Conservation (phyloP, 371 early-diverging fungal species). For the Mortierella sp. region DNA sequence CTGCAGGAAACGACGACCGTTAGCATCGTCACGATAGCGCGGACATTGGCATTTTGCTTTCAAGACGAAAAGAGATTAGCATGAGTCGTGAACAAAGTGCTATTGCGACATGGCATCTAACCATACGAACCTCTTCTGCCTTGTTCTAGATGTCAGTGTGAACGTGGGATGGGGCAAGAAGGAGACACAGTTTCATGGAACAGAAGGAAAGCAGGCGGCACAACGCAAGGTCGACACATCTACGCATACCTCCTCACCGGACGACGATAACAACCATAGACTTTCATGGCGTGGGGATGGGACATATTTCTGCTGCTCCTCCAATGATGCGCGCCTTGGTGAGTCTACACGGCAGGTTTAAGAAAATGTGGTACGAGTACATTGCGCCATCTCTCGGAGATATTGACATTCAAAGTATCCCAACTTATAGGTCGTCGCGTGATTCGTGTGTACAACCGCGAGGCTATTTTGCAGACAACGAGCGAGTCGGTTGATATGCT, state of each 20-base stretch:
- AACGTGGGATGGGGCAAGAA: slow-evolving; percentile 98
- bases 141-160: slow-evolving; percentile 72
- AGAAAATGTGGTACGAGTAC: no score
- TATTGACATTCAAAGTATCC: neutral
- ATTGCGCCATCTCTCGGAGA: neutral
- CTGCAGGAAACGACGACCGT: neutral
- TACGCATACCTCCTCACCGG: slow-evolving; percentile 68
- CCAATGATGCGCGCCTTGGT: slow-evolving; percentile 73
- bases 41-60: neutral
- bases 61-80: neutral
- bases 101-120: neutral
- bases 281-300: slow-evolving; percentile 96
- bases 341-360: slow-evolving; percentile 14
- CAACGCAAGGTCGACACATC: slow-evolving; percentile 66
- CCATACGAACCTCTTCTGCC: neutral
- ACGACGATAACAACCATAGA: slow-evolving; percentile 84
- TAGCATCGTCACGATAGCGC: neutral
- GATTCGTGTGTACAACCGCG: slow-evolving; percentile 88
- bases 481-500: slow-evolving; percentile 86
- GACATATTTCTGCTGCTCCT: slow-evolving; percentile 80
- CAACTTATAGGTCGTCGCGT: slow-evolving; percentile 68
- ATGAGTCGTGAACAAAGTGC: neutral
- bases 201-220: slow-evolving; percentile 88
- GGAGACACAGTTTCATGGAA: slow-evolving; percentile 98
- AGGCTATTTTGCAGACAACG: slow-evolving; percentile 84